These are phyloP conservation scores for Musa balbisiana DNA, from an alignment of 202 grass and related monocot species.

Conservation along the genomic window DNA sequence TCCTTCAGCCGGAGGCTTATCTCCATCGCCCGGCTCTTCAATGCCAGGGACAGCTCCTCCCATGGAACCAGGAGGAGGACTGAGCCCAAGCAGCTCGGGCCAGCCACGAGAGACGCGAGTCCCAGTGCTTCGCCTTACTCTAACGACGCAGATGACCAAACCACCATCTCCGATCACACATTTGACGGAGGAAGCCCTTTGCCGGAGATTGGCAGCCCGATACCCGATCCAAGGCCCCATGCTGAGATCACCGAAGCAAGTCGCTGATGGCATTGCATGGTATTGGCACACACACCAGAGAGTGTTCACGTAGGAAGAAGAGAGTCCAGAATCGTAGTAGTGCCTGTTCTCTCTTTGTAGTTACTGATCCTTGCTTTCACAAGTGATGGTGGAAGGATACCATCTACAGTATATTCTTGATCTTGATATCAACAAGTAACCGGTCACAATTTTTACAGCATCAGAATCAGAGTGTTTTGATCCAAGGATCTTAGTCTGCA, in stretches of 20 bases:
- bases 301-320: too few relatives aligned
- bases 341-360: too few relatives aligned
- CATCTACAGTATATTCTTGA: too few relatives aligned
- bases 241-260: neutral
- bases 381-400: too few relatives aligned
- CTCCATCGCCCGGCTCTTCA: constrained; percentile 32
- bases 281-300: too few relatives aligned
- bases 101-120: neutral
- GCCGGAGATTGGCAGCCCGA: constrained; percentile 5
- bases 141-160: neutral
- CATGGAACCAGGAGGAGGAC: constrained; percentile 41
- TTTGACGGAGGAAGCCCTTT: constrained; percentile 17
- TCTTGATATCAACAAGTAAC: too few relatives aligned
- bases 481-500: too few relatives aligned
- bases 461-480: too few relatives aligned
- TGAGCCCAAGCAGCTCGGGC: neutral
- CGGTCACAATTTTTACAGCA: too few relatives aligned
- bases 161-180: constrained; percentile 24
- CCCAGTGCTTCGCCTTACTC: neutral
- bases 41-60: constrained; percentile 41
- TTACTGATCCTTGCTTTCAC: too few relatives aligned
- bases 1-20: constrained; percentile 24
- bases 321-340: too few relatives aligned
- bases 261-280: neutral
- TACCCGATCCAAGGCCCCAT: neutral